phyloP scores from a whole-genome alignment of 2,329 filamentous ascomycete genomes.

The Trichoderma sp. region DNA sequence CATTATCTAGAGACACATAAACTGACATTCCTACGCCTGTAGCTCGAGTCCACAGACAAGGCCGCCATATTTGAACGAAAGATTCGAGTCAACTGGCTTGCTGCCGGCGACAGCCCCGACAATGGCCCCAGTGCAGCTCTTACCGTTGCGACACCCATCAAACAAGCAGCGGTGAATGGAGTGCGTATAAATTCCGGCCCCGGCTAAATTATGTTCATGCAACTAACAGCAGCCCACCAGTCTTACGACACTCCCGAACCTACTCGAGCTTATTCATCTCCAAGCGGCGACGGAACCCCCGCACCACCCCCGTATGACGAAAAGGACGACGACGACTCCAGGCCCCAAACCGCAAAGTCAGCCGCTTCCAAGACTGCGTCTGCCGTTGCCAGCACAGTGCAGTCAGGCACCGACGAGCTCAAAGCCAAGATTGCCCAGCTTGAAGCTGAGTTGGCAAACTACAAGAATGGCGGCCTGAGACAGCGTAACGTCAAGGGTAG shows the following conservation, averaged over 20 bases:
- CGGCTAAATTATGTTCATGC: background rate
- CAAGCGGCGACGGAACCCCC: constrained; percentile 37
- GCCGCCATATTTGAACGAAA: constrained; percentile 85
- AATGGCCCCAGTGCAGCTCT: constrained; percentile 30
- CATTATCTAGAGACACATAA: background rate
- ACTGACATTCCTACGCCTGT: constrained; percentile 18
- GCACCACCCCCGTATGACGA: constrained; percentile 42
- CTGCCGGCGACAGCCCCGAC: constrained; percentile 54
- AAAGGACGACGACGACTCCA: constrained; percentile 36
- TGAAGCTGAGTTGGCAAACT: constrained; percentile 68
- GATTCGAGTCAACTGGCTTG: constrained; percentile 86
- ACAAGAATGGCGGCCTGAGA: constrained; percentile 73
- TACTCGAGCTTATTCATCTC: constrained; percentile 50
- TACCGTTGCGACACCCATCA: constrained; percentile 44
- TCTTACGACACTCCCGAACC: constrained; percentile 48
- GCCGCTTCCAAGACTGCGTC: constrained; percentile 46
- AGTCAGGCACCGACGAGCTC: constrained; percentile 58
- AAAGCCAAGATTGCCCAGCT: constrained; percentile 74
- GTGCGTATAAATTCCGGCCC: constrained; percentile 38
- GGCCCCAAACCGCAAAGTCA: constrained; percentile 34
- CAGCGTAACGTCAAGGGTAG: constrained; percentile 70
- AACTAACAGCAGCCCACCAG: constrained; percentile 28
- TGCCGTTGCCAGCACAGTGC: constrained; percentile 48
- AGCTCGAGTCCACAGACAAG: constrained; percentile 84
- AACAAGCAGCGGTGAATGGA: constrained; percentile 43